These are phyloP conservation scores for Neltuma alba DNA, from an alignment of 306 rosid genomes.

Conservation along the genomic window DNA sequence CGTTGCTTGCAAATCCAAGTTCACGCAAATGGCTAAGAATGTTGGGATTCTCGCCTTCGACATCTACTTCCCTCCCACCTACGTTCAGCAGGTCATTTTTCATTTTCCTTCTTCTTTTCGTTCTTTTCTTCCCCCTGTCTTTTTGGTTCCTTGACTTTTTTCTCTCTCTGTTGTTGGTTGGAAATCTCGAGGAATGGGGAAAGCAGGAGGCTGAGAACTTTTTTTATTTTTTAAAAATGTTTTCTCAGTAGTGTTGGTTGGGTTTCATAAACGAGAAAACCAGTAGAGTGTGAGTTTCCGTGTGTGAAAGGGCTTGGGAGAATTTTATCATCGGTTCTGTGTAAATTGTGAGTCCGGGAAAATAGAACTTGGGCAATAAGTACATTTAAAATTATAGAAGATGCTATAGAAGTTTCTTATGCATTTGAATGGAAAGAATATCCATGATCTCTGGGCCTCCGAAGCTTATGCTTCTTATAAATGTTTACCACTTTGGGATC, in stretches of 20 bases:
- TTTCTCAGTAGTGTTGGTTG: background rate
- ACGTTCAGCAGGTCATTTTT: constrained; percentile 77
- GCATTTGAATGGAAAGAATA: background rate
- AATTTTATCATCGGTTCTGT: background rate
- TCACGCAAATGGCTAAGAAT: constrained; percentile 67
- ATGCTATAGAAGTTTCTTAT: constrained; percentile 3
- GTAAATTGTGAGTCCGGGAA: background rate
- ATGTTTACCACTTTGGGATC: background rate
- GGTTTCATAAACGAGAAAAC: background rate
- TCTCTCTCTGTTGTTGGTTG: background rate
- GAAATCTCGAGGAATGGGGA: background rate
- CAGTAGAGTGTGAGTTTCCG: background rate
- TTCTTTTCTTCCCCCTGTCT: background rate
- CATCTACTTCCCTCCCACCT: constrained; percentile 89
- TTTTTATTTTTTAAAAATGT: background rate
- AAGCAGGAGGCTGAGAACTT: no score
- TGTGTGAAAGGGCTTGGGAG: background rate
- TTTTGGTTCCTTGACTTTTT: background rate
- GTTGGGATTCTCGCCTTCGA: constrained; percentile 95
- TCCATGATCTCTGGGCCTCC: constrained; percentile 4
- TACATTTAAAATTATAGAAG: background rate
- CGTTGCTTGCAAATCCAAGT: background rate
- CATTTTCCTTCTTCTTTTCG: background rate
- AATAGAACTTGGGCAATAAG: background rate
- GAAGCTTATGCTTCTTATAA: background rate